A percentile compares a stretch with the other conserved stretches of the same genome.
Conservation (phyloP, 768 basidiomycete genomes). For the Phlegmacium glaucopus region DNA sequence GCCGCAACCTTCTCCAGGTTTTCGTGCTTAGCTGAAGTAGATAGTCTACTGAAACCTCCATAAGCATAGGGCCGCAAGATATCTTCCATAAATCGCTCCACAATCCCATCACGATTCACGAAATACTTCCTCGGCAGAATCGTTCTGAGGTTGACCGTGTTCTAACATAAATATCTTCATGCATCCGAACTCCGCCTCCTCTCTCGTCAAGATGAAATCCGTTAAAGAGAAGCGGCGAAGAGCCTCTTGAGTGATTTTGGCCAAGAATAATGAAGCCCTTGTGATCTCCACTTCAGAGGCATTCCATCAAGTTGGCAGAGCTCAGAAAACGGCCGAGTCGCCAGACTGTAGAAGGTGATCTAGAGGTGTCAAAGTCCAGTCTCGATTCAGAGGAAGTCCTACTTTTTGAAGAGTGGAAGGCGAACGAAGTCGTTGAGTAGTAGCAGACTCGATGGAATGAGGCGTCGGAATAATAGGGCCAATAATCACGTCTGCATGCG, state of each 20-base stretch:
- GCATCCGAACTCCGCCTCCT: conserved; percentile 67
- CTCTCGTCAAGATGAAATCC: conserved; percentile 42
- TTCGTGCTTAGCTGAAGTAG: conserved; percentile 5
- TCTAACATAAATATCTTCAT: conserved; percentile 98
- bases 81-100: conserved; percentile 55
- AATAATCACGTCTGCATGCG: conserved; percentile 39
- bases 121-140: conserved; percentile 68
- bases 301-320: conserved; percentile 69
- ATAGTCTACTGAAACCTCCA: conserved; percentile 13
- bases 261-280: conserved; percentile 64
- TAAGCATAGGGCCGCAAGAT: conserved; percentile 56
- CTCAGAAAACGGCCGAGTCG: conserved; percentile 61
- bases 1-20: conserved; percentile 42
- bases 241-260: conserved; percentile 44
- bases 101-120: conserved; percentile 67
- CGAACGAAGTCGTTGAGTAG: conserved; percentile 50
- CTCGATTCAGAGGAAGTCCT: conserved; percentile 47
- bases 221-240: conserved; percentile 39
- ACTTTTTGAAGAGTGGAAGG: conserved; percentile 20
- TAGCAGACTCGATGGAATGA: conserved; percentile 51
- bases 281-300: conserved; percentile 77
- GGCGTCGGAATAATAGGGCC: conserved; percentile 50
- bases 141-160: conserved; percentile 61
- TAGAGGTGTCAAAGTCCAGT: conserved; percentile 71
- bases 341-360: conserved; percentile 81